Percentiles rank a stretch among this genome's conserved stretches.
Evolutionary conservation across 2,329 filamentous ascomycete species (phyloP).

Genomic region (Ambrosiella cleistominuta): DNA sequence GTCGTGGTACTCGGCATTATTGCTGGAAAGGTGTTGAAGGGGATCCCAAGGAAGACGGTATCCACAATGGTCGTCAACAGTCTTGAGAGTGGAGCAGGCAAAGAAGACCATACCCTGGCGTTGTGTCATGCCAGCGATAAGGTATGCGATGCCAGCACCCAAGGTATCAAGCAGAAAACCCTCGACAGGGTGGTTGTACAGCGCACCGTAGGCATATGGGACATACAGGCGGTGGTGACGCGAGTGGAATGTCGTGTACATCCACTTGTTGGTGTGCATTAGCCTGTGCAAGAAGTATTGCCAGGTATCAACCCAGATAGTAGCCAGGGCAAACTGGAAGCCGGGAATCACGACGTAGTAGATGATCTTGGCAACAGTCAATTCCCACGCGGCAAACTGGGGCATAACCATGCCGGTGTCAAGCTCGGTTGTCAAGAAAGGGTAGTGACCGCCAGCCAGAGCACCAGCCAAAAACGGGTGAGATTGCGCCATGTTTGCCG

Average conservation of each 20-base stretch:
- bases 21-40: conserved; percentile 75
- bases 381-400: conserved; percentile 71
- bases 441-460: conserved; percentile 67
- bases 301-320: conserved; percentile 80
- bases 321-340: conserved; percentile 58
- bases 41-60: conserved; percentile 94
- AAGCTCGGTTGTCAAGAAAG: conserved; percentile 44
- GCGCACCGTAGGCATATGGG: conserved; percentile 87
- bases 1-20: conserved; percentile 93
- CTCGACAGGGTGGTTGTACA: conserved; percentile 93
- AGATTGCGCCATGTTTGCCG: conserved; percentile 53
- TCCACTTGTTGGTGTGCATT: conserved; percentile 96
- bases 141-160: conserved; percentile 69
- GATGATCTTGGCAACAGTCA: conserved; percentile 53
- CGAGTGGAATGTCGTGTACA: conserved; percentile 88
- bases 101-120: conserved; percentile 85
- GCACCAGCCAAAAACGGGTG: conserved; percentile 60
- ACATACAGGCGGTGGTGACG: conserved; percentile 94
- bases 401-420: conserved; percentile 39
- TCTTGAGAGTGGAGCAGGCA: conserved; percentile 78
- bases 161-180: conserved; percentile 85
- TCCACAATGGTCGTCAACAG: conserved; percentile 92
- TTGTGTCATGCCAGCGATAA: conserved; percentile 63
- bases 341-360: conserved; percentile 65
- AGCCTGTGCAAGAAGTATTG: conserved; percentile 92